Conservation (phyloP, 1,284 basidiomycete species). For the Moniliophthora roreri region DNA sequence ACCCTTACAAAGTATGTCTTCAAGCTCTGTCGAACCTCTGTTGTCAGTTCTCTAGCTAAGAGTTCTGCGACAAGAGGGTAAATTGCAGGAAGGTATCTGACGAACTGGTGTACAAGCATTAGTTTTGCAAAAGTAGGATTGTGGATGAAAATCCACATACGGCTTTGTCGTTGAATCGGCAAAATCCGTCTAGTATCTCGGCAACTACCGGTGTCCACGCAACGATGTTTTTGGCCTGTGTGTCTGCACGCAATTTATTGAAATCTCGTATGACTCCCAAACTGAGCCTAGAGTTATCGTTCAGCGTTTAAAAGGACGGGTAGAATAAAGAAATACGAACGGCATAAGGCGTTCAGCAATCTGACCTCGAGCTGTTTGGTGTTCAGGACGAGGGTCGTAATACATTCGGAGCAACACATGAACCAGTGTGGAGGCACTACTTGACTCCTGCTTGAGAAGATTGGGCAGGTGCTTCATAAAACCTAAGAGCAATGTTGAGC, state of each 20-base stretch:
- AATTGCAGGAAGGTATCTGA: slow-evolving; percentile 79
- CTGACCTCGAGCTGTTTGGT: slow-evolving; percentile 78
- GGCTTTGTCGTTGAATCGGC: slow-evolving; percentile 84
- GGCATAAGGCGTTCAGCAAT: slow-evolving; percentile 90
- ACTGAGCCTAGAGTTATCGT: slow-evolving; percentile 62
- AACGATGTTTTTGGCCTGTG: slow-evolving; percentile 92
- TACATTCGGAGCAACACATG: slow-evolving; percentile 95
- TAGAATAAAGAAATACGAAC: slow-evolving; percentile 47
- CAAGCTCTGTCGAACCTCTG: slow-evolving; percentile 78
- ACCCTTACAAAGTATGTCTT: slow-evolving; percentile 78
- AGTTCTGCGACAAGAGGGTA: slow-evolving; percentile 87
- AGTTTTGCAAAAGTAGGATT: slow-evolving; percentile 2
- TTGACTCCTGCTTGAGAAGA: slow-evolving; percentile 97
- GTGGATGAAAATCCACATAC: slow-evolving; percentile 48
- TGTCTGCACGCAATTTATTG: slow-evolving; percentile 86
- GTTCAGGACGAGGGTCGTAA: slow-evolving; percentile 84
- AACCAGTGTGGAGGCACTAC: slow-evolving; percentile 93
- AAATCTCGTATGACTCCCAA: slow-evolving; percentile 91
- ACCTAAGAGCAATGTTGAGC: slow-evolving; percentile 45
- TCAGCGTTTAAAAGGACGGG: neutral
- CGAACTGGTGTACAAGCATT: slow-evolving; percentile 56
- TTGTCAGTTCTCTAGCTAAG: slow-evolving; percentile 75
- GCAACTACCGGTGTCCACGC: slow-evolving; percentile 98
- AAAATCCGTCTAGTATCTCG: slow-evolving; percentile 91
- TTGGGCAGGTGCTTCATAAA: slow-evolving; percentile 99